A percentile compares a stretch with the other conserved stretches of the same genome.
Conservation (phyloP, 1,284 basidiomycete genomes). For the Acaromyces ingoldii region DNA sequence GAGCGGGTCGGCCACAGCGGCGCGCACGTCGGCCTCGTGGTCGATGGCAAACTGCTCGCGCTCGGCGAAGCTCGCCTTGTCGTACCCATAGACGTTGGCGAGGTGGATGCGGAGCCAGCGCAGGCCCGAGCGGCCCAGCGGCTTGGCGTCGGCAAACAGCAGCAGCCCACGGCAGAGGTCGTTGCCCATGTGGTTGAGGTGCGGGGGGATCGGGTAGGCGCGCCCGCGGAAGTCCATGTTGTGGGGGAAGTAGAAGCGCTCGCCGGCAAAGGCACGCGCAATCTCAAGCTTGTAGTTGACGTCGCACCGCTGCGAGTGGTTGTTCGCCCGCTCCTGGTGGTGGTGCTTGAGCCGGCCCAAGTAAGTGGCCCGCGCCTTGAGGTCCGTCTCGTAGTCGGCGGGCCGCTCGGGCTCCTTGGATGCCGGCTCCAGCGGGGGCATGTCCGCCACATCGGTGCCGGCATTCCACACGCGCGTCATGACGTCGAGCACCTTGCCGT, state of each 20-base stretch:
- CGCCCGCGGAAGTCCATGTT: conserved; percentile 97
- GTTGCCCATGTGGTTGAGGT: conserved; percentile 92
- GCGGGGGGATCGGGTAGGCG: conserved; percentile 93
- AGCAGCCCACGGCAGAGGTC: conserved; percentile 87
- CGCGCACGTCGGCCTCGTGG: conserved; percentile 71
- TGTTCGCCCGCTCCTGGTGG: conserved; percentile 33
- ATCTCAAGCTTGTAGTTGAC: conserved; percentile 98
- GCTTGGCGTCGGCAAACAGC: conserved; percentile 74
- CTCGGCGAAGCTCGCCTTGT: conserved; percentile 91
- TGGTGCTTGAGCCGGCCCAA: conserved; percentile 62
- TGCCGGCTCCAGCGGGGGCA: conserved; percentile 40
- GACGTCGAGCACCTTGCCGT: conserved; percentile 68
- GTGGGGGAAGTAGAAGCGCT: conserved; percentile 89
- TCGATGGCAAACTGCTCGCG: conserved; percentile 74
- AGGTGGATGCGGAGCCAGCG: conserved; percentile 87
- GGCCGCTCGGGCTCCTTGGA: conserved; percentile 60
- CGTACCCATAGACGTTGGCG: conserved; percentile 86
- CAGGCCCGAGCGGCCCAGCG: conserved; percentile 72
- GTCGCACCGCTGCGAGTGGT: conserved; percentile 81
- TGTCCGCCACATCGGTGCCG: conserved; percentile 54
- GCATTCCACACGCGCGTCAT: conserved; percentile 76
- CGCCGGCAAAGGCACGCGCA: conserved; percentile 78
- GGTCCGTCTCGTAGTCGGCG: conserved; percentile 63
- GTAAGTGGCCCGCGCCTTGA: conserved; percentile 63
- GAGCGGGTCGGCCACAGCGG: conserved; percentile 66